Evolutionary conservation across 371 early-diverging fungal species (phyloP).

Genomic region (Lichtheimia hyalospora): DNA sequence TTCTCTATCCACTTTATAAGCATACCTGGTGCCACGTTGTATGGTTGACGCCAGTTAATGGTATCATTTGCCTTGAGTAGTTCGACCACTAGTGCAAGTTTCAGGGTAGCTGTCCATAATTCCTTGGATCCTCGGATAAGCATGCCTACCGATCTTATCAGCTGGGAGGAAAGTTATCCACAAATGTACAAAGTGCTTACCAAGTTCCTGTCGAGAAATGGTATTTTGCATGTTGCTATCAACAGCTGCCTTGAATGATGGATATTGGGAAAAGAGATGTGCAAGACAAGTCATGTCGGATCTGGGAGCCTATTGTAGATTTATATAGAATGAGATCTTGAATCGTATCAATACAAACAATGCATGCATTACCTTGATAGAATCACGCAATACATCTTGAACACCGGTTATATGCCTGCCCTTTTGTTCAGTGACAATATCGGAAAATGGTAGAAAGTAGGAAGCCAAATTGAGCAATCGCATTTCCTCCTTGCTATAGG

Average conservation of each 20-base stretch:
- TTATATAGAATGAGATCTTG: too few relatives aligned
- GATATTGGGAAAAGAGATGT: constrained; percentile 1
- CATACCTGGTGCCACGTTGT: background rate
- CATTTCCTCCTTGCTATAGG: constrained; percentile 4
- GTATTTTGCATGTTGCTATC: constrained; percentile 15
- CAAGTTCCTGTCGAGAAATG: constrained; percentile 34
- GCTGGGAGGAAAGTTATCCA: background rate
- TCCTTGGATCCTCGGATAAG: constrained; percentile 52
- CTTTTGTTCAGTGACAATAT: constrained; percentile 30
- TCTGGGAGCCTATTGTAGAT: background rate
- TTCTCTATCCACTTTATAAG: constrained; percentile 1
- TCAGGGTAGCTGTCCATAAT: constrained; percentile 67
- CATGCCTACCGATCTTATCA: constrained; percentile 34
- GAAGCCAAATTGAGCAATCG: constrained; percentile 36
- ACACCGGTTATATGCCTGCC: constrained; percentile 28
- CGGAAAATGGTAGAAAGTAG: constrained; percentile 47
- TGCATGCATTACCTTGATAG: constrained; percentile 31
- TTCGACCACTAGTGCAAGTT: constrained; percentile 59
- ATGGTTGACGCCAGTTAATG: constrained; percentile 20
- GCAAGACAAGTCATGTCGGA: background rate
- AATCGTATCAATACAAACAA: too few relatives aligned
- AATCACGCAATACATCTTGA: constrained; percentile 38
- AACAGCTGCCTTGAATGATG: constrained; percentile 17
- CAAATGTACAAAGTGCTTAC: constrained; percentile 14
- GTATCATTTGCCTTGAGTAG: constrained; percentile 23